A percentile compares a stretch with the other conserved stretches of the same genome.
Evolutionary conservation across 2,329 filamentous ascomycete genomes (phyloP).

Genomic region (Berkeleyomyces basicola): DNA sequence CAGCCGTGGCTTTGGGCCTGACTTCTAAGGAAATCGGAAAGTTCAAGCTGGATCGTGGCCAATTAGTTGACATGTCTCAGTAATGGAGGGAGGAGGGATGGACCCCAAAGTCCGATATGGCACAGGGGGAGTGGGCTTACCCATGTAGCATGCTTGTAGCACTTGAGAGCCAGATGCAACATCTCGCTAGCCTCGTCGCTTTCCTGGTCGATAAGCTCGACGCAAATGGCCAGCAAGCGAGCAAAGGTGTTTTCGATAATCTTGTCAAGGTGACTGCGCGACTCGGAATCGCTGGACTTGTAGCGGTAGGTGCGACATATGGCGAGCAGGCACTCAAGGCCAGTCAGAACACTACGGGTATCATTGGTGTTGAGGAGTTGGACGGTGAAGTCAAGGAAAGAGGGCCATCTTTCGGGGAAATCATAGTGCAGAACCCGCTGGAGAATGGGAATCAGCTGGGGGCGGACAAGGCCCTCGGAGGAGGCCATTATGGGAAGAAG

Average conservation of each 20-base stretch:
- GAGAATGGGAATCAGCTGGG: conserved; percentile 84
- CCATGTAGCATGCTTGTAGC: conserved; percentile 97
- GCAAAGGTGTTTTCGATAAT: conserved; percentile 88
- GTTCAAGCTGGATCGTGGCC: conserved; percentile 55
- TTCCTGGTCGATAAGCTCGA: conserved; percentile 74
- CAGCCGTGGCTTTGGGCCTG: conserved; percentile 79
- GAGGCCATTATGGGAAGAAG: conserved; percentile 77
- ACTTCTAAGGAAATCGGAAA: conserved; percentile 60
- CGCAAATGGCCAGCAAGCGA: conserved; percentile 70
- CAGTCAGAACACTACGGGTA: conserved; percentile 73
- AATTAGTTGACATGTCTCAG: neutral
- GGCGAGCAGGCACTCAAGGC: conserved; percentile 81
- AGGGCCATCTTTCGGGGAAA: conserved; percentile 86
- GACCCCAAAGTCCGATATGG: neutral
- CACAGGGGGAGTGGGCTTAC: conserved; percentile 27
- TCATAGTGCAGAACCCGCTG: conserved; percentile 94
- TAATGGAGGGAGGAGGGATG: neutral
- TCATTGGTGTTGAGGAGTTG: conserved; percentile 79
- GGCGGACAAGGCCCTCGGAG: conserved; percentile 64
- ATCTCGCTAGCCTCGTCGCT: conserved; percentile 93
- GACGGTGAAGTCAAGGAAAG: conserved; percentile 83
- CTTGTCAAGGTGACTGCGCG: conserved; percentile 74
- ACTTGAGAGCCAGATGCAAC: conserved; percentile 85
- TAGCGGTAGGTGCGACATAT: conserved; percentile 94
- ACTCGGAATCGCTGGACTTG: conserved; percentile 62